Evolutionary conservation across 2,329 filamentous ascomycete genomes (phyloP).

Genomic region (Colletotrichum tropicale): DNA sequence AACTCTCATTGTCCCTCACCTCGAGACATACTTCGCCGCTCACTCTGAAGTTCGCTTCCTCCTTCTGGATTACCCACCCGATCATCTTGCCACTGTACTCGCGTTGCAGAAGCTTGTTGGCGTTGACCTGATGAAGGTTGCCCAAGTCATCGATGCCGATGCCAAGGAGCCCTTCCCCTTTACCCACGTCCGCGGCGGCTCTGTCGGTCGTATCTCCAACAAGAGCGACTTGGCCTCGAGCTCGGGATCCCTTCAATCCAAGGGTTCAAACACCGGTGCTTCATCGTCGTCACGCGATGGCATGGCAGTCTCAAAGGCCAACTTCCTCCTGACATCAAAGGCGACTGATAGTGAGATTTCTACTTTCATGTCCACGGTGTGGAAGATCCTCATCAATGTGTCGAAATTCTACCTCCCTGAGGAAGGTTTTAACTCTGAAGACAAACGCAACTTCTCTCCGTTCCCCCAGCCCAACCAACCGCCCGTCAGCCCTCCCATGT

Average conservation of each 20-base stretch:
- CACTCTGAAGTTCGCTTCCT: slow-evolving; percentile 60
- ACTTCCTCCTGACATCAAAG: slow-evolving; percentile 60
- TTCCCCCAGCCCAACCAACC: slow-evolving; percentile 26
- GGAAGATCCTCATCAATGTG: slow-evolving; percentile 50
- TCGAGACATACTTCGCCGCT: slow-evolving; percentile 62
- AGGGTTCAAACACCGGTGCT: not conserved
- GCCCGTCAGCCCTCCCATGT: slow-evolving; percentile 10
- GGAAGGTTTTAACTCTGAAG: slow-evolving; percentile 23
- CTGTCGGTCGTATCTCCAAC: slow-evolving; percentile 28
- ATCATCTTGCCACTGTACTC: slow-evolving; percentile 60
- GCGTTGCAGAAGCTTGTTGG: slow-evolving; percentile 64
- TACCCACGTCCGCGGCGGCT: slow-evolving; percentile 41
- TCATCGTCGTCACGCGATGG: slow-evolving; percentile 18
- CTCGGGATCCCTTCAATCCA: slow-evolving; percentile 3
- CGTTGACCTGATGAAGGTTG: slow-evolving; percentile 60
- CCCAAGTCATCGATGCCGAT: slow-evolving; percentile 56
- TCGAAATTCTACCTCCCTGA: slow-evolving; percentile 52
- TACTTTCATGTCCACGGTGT: slow-evolving; percentile 57
- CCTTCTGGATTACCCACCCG: slow-evolving; percentile 62
- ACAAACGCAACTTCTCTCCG: slow-evolving; percentile 29
- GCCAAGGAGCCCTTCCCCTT: slow-evolving; percentile 40
- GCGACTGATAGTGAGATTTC: slow-evolving; percentile 60
- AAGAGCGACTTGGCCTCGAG: not conserved
- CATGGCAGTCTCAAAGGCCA: slow-evolving; percentile 52
- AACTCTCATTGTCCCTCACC: slow-evolving; percentile 61